These are phyloP conservation scores for Meyerozyma guilliermondii DNA, from an alignment of 1,139 yeast genomes.

Conservation along the genomic window DNA sequence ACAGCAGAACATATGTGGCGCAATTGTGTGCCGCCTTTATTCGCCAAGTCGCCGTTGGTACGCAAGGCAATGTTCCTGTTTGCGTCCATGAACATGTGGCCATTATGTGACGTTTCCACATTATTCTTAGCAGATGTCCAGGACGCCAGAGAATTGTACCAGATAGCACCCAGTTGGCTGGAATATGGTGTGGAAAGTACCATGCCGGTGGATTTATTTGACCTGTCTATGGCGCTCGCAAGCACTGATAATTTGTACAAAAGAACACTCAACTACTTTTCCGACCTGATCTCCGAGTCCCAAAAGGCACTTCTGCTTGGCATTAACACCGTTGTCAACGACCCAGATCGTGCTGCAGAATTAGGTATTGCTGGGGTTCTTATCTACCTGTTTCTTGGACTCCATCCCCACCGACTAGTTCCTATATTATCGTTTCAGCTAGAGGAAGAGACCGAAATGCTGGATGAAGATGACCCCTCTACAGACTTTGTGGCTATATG, in stretches of 20 bases:
- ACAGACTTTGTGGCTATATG: not conserved
- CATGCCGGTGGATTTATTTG: not conserved
- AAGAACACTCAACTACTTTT: not conserved
- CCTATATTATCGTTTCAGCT: conserved; percentile 10
- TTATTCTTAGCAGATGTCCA: not conserved
- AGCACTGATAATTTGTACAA: not conserved
- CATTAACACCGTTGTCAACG: not conserved
- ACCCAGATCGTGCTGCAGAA: conserved; percentile 14
- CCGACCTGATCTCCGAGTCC: not conserved
- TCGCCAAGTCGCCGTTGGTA: conserved; percentile 17
- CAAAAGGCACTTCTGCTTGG: not conserved
- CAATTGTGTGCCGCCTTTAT: conserved; percentile 7
- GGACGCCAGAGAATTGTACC: not conserved
- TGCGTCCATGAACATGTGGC: conserved; percentile 18
- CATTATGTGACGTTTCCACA: conserved; percentile 11
- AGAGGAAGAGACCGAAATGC: not conserved
- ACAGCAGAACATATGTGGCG: not conserved
- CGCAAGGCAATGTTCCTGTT: conserved; percentile 19
- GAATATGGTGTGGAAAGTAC: not conserved
- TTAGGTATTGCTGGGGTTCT: conserved; percentile 19
- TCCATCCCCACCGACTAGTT: conserved; percentile 28
- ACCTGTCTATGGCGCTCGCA: not conserved
- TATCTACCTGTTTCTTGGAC: conserved; percentile 23
- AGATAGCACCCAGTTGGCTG: not conserved
- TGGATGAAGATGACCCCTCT: not conserved